phyloP scores from a whole-genome alignment of 805 yeast species.

The Yueomyces sp. region DNA sequence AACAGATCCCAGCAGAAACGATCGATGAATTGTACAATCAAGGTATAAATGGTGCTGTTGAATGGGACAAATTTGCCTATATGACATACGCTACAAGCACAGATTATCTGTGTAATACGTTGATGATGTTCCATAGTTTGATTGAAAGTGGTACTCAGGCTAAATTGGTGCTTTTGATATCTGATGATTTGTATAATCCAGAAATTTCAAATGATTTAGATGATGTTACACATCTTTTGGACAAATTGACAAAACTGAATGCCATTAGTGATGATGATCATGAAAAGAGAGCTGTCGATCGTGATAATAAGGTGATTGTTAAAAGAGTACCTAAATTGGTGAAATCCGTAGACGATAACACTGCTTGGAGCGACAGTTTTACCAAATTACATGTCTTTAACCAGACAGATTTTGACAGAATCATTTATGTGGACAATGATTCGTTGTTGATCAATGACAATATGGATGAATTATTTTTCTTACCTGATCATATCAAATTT shows the following conservation, averaged over 20 bases:
- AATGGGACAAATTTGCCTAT: constrained; percentile 35
- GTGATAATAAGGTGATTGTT: constrained; percentile 1
- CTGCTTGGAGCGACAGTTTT: constrained; percentile 35
- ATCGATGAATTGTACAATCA: constrained; percentile 13
- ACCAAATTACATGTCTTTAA: constrained; percentile 44
- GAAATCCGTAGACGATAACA: constrained; percentile 4
- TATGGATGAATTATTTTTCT: constrained; percentile 38
- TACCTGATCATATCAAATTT: constrained; percentile 31
- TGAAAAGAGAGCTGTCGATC: constrained; percentile 12
- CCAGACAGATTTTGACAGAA: constrained; percentile 34
- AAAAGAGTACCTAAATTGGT: constrained; percentile 4
- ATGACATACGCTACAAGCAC: constrained; percentile 42
- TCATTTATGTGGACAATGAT: constrained; percentile 49
- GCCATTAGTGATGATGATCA: constrained; percentile 8
- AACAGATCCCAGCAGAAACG: constrained; percentile 17
- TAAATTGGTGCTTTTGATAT: constrained; percentile 33
- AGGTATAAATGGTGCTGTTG: constrained; percentile 7
- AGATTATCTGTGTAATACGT: constrained; percentile 37
- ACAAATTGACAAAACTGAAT: constrained; percentile 4
- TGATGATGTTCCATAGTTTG: constrained; percentile 34
- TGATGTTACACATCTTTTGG: constrained; percentile 1
- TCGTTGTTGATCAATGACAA: constrained; percentile 26
- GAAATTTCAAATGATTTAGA: constrained; percentile 6
- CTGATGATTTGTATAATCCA: constrained; percentile 16
- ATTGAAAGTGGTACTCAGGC: constrained; percentile 28